Base-by-base conservation (phyloP, 768 basidiomycete genomes). In the Leccinum aurantiacum region DNA sequence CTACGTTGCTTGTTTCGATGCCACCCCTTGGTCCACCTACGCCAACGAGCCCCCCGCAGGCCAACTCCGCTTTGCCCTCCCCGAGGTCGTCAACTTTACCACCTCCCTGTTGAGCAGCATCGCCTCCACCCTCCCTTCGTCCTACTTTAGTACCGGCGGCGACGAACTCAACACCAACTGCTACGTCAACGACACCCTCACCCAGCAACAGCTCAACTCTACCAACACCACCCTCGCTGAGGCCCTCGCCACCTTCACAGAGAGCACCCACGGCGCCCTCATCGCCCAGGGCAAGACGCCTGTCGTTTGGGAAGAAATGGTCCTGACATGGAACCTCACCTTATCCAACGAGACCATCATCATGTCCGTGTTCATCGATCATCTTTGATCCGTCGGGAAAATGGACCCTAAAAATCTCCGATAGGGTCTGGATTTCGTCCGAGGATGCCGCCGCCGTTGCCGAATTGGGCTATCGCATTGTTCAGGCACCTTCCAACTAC, bases 11-110 rank as follows among this genome's bases (percentile, higher is more conserved):
- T 93, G 93, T 65, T 69, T 76, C 15, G 70, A 80, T 15, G 79
- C 77, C 2, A 71, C 77, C 2, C 88, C 87, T 0, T 89, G 89
- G 87, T 17, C 74, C 0, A 74, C 70, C 5, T 90, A 83, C 58
- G 89, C 89, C 6, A 80, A 76, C 63, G 88, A 93, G 62, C 92
- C 93, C 1, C 93, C 92, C 0, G 83, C 91, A 0, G 93, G 93
- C 0, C 91, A 95, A 68, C 82, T 94, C 11, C 87, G 89, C 46
- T 80, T 95, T 56, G 86, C 88, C 1, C 80, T 85, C 6, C 69
- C 80, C 1, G 80, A 78, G 2, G 87, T 87, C 8, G 75, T 83
- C 58, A 77, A 83, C 46, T 94, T 91, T 58, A 83, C 85, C 0
- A 69, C 79, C 0, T 72, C 70, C 8, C 66, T 95, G 14, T 72